Evolutionary conservation across 192 early-diverging fungal species (phyloP).

Genomic region (Spinellus fusiger): DNA sequence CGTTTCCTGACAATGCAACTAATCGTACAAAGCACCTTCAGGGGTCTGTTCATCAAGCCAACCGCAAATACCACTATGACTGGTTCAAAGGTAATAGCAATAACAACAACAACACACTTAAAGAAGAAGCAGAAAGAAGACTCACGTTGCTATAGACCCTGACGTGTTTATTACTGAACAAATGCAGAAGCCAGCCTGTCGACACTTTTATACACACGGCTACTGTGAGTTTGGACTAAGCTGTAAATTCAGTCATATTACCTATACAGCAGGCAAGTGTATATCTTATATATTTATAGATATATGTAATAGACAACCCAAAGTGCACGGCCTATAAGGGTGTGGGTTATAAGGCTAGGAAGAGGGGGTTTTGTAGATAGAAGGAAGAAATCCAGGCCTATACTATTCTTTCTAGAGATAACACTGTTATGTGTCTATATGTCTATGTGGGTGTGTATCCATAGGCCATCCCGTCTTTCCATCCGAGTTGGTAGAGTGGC

Average conservation of each 20-base stretch:
- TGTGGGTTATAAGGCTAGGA: too few species aligned
- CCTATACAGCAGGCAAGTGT: conserved; percentile 1
- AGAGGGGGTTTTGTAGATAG: neutral
- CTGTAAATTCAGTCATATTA: conserved; percentile 35
- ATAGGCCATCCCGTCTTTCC: conserved; percentile 19
- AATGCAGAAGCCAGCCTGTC: conserved; percentile 29
- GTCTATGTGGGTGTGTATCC: too few species aligned
- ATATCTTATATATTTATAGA: neutral
- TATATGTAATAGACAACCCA: conserved; percentile 2
- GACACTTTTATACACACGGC: conserved; percentile 19
- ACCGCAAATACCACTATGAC: conserved; percentile 32
- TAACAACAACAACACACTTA: neutral
- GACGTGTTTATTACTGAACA: conserved; percentile 29
- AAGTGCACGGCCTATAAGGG: neutral
- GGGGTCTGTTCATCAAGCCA: conserved; percentile 26
- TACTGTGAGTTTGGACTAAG: conserved; percentile 32
- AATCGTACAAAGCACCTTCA: conserved; percentile 32
- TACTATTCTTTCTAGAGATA: neutral
- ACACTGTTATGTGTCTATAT: neutral
- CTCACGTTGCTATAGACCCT: conserved; percentile 18
- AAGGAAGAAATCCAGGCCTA: neutral
- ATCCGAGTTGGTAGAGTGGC: conserved; percentile 12
- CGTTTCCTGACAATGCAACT: conserved; percentile 36
- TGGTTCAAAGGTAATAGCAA: conserved; percentile 26
- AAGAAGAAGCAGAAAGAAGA: neutral